Conservation (phyloP, 2,329 filamentous ascomycete genomes). For the Diaporthe humulicola region DNA sequence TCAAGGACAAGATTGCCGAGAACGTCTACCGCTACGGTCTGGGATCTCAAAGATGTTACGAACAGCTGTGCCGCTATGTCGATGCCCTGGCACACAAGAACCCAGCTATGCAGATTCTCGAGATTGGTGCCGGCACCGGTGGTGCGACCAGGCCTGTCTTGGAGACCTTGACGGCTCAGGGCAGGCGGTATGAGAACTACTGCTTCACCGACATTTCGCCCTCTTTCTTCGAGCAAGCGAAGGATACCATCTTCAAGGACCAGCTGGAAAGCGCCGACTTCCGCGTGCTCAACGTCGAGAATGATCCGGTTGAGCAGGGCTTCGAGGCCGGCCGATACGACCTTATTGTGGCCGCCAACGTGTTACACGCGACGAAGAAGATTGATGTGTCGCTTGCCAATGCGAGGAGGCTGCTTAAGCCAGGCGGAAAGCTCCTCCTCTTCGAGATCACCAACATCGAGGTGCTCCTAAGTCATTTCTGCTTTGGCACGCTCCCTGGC, state of each 20-base stretch:
- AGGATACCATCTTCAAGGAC: conserved; percentile 43
- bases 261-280: conserved; percentile 47
- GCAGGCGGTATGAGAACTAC: conserved; percentile 44
- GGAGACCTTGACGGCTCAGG: conserved; percentile 39
- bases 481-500: conserved; percentile 48
- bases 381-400: conserved; percentile 46
- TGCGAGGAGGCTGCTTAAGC: conserved; percentile 46
- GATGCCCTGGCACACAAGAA: conserved; percentile 48
- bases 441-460: conserved; percentile 46
- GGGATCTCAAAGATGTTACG: conserved; percentile 41
- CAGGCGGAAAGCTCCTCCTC: conserved; percentile 49
- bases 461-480: conserved; percentile 41
- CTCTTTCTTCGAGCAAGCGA: conserved; percentile 52
- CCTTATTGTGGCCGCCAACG: conserved; percentile 49
- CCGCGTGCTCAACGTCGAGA: conserved; percentile 51
- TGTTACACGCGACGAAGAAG: conserved; percentile 48
- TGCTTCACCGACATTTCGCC: conserved; percentile 56
- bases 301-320: conserved; percentile 46
- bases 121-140: conserved; percentile 54
- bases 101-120: conserved; percentile 51
- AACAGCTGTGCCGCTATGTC: conserved; percentile 42
- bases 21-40: conserved; percentile 44
- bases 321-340: conserved; percentile 46
- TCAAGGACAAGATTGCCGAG: conserved; percentile 45
- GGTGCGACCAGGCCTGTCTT: conserved; percentile 47